Conservation (phyloP, 306 rosid species). For the Argentina anserina region DNA sequence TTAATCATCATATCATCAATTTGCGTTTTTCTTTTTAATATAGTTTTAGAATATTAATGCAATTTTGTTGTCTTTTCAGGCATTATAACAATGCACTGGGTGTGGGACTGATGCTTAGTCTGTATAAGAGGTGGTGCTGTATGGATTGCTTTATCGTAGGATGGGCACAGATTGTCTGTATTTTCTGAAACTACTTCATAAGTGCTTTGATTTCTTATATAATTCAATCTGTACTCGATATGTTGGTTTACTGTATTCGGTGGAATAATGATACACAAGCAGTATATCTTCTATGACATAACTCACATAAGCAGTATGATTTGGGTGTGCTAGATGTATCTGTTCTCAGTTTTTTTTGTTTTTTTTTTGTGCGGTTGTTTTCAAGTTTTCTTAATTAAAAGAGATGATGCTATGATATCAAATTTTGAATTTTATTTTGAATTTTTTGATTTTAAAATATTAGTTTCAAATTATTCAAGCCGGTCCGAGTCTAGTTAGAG, state of each 20-base stretch:
- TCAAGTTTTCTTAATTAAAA: too few species aligned
- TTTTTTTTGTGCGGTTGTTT: neutral
- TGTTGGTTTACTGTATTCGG: neutral
- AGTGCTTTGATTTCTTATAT: neutral
- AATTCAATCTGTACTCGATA: neutral
- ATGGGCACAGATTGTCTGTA: constrained; percentile 4
- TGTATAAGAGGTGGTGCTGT: constrained; percentile 8
- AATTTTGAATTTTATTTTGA: too few species aligned
- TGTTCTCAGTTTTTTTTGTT: neutral
- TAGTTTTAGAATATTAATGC: neutral
- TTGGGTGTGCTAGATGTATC: neutral
- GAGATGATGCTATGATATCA: too few species aligned
- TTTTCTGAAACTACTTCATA: neutral
- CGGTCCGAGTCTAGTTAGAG: too few species aligned
- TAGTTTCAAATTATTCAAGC: too few species aligned
- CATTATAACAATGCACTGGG: neutral
- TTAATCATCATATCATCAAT: neutral
- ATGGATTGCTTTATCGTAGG: neutral
- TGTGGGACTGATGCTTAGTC: neutral
- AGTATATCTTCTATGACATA: neutral
- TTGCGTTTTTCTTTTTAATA: neutral
- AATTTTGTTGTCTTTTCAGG: constrained; percentile 3
- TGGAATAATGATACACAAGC: neutral
- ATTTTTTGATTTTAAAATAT: too few species aligned
- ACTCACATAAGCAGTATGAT: neutral